These are phyloP conservation scores for Spergularia azorica DNA, from an alignment of 179 eudicot species.

Conservation along the genomic window DNA sequence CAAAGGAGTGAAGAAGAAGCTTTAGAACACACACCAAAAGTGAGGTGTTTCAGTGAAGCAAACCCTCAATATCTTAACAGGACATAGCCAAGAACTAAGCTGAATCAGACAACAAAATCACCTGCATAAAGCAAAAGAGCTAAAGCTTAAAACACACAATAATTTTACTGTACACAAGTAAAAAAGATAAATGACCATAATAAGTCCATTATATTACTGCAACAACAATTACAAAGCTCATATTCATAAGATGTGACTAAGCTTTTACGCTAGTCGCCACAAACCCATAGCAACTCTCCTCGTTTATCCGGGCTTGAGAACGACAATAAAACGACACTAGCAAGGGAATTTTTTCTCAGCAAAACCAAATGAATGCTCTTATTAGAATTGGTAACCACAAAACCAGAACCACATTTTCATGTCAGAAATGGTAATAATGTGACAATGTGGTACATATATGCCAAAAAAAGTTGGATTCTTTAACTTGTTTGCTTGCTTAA, in stretches of 20 bases:
- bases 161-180: conserved; percentile 7
- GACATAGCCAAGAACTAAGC: not conserved
- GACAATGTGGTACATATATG: not conserved
- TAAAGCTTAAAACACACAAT: conserved; percentile 9
- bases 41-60: conserved; percentile 35
- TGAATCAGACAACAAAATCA: conserved; percentile 14
- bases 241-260: too few species aligned
- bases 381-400: too few species aligned
- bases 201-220: not conserved
- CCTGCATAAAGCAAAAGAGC: conserved; percentile 23
- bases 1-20: conserved; percentile 17
- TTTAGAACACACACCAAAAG: conserved; percentile 15
- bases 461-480: conserved; percentile 16
- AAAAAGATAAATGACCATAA: conserved; percentile 2
- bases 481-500: not conserved
- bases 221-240: not conserved
- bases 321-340: too few species aligned
- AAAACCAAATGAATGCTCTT: too few species aligned
- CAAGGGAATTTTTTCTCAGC: too few species aligned
- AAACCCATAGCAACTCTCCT: not conserved
- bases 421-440: conserved; percentile 7
- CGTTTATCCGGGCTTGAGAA: not conserved
- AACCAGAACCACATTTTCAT: not conserved
- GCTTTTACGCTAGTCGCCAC: too few species aligned
- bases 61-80: not conserved